Evolutionary conservation across 2,329 filamentous ascomycete species (phyloP).

Genomic region (Colletotrichum caudatum): DNA sequence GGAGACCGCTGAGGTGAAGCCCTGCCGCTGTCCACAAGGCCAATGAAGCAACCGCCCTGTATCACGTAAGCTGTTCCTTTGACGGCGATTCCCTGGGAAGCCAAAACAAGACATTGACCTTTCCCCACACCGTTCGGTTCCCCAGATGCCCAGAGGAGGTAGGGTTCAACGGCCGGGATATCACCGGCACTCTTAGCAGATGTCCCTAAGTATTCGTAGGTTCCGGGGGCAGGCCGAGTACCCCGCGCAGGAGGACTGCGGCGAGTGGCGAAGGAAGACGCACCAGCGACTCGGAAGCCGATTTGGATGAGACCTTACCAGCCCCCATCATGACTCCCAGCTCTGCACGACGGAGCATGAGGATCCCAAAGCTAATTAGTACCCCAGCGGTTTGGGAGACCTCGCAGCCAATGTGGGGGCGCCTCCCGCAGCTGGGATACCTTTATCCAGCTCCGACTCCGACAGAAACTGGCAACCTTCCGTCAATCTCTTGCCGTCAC

Average conservation of each 20-base stretch:
- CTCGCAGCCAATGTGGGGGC: slow-evolving; percentile 1
- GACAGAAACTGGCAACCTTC: slow-evolving; percentile 1
- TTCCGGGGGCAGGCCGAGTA: background rate
- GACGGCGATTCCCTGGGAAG: background rate
- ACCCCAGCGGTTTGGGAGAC: slow-evolving; percentile 7
- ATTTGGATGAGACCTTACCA: slow-evolving; percentile 3
- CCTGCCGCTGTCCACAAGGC: background rate
- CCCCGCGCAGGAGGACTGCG: background rate
- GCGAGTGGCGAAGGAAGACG: background rate
- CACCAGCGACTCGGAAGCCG: background rate
- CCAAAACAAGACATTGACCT: background rate
- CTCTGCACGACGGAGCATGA: slow-evolving; percentile 5
- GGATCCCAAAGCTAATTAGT: background rate
- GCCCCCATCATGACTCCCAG: background rate
- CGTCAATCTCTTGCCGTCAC: background rate
- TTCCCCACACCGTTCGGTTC: background rate
- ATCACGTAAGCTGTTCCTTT: slow-evolving; percentile 1
- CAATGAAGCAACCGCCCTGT: background rate
- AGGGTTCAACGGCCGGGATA: background rate
- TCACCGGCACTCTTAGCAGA: background rate
- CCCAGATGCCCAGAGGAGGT: background rate
- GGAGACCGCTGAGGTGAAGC: background rate
- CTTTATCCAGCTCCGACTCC: slow-evolving; percentile 8
- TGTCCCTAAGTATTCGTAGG: background rate
- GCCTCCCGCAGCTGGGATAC: slow-evolving; percentile 6